These are phyloP conservation scores for Basipetospora chlamydospora DNA, from an alignment of 2,329 filamentous ascomycete genomes.

Conservation along the genomic window DNA sequence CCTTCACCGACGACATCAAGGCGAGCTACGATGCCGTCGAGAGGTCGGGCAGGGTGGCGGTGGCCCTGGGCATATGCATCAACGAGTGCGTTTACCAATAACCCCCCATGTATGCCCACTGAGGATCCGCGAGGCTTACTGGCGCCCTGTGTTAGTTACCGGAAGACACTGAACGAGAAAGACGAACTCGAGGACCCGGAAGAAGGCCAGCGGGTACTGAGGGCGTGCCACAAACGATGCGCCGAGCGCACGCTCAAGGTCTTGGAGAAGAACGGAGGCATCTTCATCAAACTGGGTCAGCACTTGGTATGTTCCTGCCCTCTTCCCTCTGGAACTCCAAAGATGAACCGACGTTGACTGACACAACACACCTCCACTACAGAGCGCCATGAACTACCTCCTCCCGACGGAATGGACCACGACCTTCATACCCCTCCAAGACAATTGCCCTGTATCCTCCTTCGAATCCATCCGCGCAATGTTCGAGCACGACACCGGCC, in stretches of 20 bases:
- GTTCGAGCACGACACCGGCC: slow-evolving; percentile 72
- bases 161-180: slow-evolving; percentile 60
- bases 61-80: slow-evolving; percentile 64
- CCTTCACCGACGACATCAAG: slow-evolving; percentile 56
- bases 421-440: slow-evolving; percentile 91
- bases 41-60: slow-evolving; percentile 64
- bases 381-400: slow-evolving; percentile 91
- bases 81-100: slow-evolving; percentile 58
- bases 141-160: slow-evolving; percentile 51
- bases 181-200: slow-evolving; percentile 47
- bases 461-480: slow-evolving; percentile 75
- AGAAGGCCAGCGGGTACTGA: slow-evolving; percentile 54
- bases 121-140: not conserved
- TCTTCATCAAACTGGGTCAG: slow-evolving; percentile 96
- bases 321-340: not conserved
- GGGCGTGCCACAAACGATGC: slow-evolving; percentile 82
- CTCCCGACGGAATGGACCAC: slow-evolving; percentile 84
- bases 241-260: slow-evolving; percentile 75
- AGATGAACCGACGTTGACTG: too few relatives aligned
- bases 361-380: too few relatives aligned
- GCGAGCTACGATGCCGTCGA: slow-evolving; percentile 62
- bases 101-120: too few relatives aligned
- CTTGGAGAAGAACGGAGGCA: slow-evolving; percentile 89
- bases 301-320: slow-evolving; percentile 47
- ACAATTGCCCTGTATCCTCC: slow-evolving; percentile 86